phyloP scores from a whole-genome alignment of 345 rosid species.

The Clarkia xantiana region DNA sequence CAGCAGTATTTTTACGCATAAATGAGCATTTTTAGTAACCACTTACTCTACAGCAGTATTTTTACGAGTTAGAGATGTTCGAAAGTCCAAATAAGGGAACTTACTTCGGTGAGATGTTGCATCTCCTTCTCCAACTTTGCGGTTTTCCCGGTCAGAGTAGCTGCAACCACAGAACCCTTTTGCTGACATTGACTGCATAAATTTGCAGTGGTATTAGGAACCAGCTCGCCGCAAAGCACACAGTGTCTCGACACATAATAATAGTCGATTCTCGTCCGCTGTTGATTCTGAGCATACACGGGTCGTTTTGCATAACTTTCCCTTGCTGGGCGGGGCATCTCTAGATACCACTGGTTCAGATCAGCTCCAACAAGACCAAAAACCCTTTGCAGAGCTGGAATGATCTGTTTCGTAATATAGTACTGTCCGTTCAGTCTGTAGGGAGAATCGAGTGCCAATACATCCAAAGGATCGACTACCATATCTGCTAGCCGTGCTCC shows the following conservation, averaged over 20 bases:
- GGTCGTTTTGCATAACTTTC: conserved; percentile 45
- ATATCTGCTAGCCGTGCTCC: conserved; percentile 86
- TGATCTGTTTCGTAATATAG: conserved; percentile 88
- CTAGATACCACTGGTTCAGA: conserved; percentile 64
- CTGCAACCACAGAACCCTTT: conserved; percentile 36
- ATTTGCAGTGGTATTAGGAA: conserved; percentile 40
- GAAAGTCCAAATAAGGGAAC: conserved; percentile 8
- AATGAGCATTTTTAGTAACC: too few relatives aligned
- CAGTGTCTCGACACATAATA: conserved; percentile 88
- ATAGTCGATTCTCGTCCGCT: conserved; percentile 56
- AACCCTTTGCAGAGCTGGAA: conserved; percentile 76
- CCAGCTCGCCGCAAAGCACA: conserved; percentile 72
- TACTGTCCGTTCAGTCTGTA: conserved; percentile 71
- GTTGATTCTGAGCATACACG: conserved; percentile 28
- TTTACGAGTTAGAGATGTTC: too few relatives aligned
- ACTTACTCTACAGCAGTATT: too few relatives aligned
- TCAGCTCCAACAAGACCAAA: conserved; percentile 86
- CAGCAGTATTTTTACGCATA: too few relatives aligned
- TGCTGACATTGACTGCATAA: conserved; percentile 51
- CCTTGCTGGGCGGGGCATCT: conserved; percentile 79
- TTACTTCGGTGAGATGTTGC: conserved; percentile 76
- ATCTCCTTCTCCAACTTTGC: conserved; percentile 75
- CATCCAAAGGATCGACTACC: conserved; percentile 85
- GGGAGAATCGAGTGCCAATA: conserved; percentile 63
- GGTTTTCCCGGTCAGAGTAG: conserved; percentile 60